phyloP scores from a whole-genome alignment of 2,329 filamentous ascomycete genomes.

The Orbilia brochopaga region DNA sequence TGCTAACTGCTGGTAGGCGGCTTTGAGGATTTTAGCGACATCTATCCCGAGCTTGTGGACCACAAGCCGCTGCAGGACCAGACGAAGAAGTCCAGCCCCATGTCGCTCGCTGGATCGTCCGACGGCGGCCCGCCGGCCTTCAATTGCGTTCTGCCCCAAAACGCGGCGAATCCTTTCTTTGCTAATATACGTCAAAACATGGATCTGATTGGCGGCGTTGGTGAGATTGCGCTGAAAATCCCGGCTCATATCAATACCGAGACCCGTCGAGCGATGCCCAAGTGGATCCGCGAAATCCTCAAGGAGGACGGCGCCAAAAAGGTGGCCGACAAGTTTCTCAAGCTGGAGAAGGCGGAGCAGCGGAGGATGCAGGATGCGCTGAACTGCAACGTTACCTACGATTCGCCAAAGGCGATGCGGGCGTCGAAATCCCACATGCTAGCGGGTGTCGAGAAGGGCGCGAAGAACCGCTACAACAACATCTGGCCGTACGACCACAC shows the following conservation, averaged over 20 bases:
- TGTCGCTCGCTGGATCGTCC: conserved; percentile 54
- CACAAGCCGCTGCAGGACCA: conserved; percentile 58
- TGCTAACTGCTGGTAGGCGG: conserved; percentile 64
- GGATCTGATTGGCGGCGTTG: conserved; percentile 90
- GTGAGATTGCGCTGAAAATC: conserved; percentile 66
- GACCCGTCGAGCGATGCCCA: conserved; percentile 65
- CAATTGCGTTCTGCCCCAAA: conserved; percentile 70
- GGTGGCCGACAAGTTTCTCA: conserved; percentile 81
- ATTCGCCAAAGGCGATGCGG: conserved; percentile 66
- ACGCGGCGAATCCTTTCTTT: conserved; percentile 85
- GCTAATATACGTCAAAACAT: conserved; percentile 95
- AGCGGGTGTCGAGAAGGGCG: conserved; percentile 90
- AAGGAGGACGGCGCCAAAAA: conserved; percentile 74
- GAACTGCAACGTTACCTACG: conserved; percentile 67
- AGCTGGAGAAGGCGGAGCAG: conserved; percentile 83
- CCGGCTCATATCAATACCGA: conserved; percentile 52
- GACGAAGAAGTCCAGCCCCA: conserved; percentile 61
- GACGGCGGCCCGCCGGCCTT: conserved; percentile 74
- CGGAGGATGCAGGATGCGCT: conserved; percentile 88
- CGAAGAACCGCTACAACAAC: conserved; percentile 96
- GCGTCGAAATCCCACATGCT: conserved; percentile 60
- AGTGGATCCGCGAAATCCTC: conserved; percentile 76
- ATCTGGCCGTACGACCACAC: conserved; percentile 96
- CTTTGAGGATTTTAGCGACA: conserved; percentile 73
- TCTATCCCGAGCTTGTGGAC: conserved; percentile 71